Percentiles rank a stretch among this genome's conserved stretches.
phyloP scores from a whole-genome alignment of 2,329 filamentous ascomycete species.

The Aspergillus uvarum region DNA sequence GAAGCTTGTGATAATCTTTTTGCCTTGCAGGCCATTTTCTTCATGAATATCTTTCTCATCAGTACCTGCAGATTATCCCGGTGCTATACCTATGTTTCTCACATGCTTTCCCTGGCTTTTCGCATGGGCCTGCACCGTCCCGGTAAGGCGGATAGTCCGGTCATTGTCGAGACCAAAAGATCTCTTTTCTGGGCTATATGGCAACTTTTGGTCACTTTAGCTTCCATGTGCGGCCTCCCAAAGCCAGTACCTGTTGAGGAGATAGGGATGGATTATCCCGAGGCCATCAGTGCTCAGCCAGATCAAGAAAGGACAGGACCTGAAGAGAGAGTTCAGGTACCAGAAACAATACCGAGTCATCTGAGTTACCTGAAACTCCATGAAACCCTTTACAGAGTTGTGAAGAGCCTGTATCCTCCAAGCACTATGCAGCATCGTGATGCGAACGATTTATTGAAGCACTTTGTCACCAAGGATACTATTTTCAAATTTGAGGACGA shows the following conservation, averaged over 20 bases:
- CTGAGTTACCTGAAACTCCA: slow-evolving; percentile 10
- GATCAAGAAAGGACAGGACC: background rate
- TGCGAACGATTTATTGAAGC: background rate
- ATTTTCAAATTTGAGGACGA: slow-evolving; percentile 7
- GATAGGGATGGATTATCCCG: slow-evolving; percentile 7
- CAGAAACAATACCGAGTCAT: background rate
- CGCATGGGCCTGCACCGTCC: slow-evolving; percentile 14
- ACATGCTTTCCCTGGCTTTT: slow-evolving; percentile 11
- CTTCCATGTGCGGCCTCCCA: slow-evolving; percentile 8
- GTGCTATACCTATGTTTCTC: slow-evolving; percentile 12
- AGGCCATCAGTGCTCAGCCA: background rate
- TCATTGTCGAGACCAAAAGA: background rate
- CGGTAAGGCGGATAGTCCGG: background rate
- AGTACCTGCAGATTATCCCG: slow-evolving; percentile 5
- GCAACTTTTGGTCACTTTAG: slow-evolving; percentile 7
- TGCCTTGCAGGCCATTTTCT: slow-evolving; percentile 15
- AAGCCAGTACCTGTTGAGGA: slow-evolving; percentile 8
- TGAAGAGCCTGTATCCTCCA: slow-evolving; percentile 7
- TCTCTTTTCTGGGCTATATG: slow-evolving; percentile 13
- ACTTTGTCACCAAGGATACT: slow-evolving; percentile 9
- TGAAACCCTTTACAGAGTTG: slow-evolving; percentile 5
- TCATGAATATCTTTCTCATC: slow-evolving; percentile 14
- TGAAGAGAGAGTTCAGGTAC: background rate
- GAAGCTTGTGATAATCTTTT: slow-evolving; percentile 11
- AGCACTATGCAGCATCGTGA: background rate